Evolutionary conservation across 108 stramenopile genomes (phyloP).

Genomic region (Schizochytrium sp.): DNA sequence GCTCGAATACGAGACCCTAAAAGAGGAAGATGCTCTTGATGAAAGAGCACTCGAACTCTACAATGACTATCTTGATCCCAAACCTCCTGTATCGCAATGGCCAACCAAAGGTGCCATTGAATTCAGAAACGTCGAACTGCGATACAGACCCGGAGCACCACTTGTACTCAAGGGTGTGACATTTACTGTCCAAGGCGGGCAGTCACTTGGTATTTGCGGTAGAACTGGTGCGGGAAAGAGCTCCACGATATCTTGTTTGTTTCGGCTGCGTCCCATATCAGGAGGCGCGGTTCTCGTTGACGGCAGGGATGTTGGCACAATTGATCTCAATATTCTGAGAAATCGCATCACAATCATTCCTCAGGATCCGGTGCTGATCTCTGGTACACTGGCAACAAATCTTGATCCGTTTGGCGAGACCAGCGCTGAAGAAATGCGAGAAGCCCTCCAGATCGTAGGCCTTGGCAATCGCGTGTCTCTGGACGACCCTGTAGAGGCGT

Average conservation of each 20-base stretch:
- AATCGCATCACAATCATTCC: slow-evolving; percentile 88
- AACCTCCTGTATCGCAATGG: slow-evolving; percentile 69
- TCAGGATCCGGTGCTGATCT: slow-evolving; percentile 90
- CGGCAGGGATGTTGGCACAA: slow-evolving; percentile 82
- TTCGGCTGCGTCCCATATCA: slow-evolving; percentile 86
- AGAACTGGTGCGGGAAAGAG: slow-evolving; percentile 79
- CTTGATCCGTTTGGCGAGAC: slow-evolving; percentile 86
- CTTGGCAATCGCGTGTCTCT: slow-evolving; percentile 62
- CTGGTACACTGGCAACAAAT: slow-evolving; percentile 90
- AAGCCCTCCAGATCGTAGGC: slow-evolving; percentile 70
- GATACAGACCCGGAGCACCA: slow-evolving; percentile 87
- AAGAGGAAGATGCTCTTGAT: slow-evolving; percentile 1
- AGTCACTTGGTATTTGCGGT: slow-evolving; percentile 87
- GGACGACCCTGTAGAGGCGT: slow-evolving; percentile 62
- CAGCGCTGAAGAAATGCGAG: slow-evolving; percentile 70
- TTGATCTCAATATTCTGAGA: slow-evolving; percentile 89
- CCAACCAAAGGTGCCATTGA: slow-evolving; percentile 82
- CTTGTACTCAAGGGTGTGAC: slow-evolving; percentile 89
- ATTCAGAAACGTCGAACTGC: slow-evolving; percentile 79
- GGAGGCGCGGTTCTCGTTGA: slow-evolving; percentile 85
- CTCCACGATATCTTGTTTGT: slow-evolving; percentile 81
- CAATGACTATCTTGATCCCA: neutral
- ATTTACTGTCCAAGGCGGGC: slow-evolving; percentile 78
- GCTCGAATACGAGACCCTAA: slow-evolving; percentile 60
- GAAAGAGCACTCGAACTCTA: neutral